Base-by-base conservation (phyloP, 306 rosid species). In the Prunus mongolica region DNA sequence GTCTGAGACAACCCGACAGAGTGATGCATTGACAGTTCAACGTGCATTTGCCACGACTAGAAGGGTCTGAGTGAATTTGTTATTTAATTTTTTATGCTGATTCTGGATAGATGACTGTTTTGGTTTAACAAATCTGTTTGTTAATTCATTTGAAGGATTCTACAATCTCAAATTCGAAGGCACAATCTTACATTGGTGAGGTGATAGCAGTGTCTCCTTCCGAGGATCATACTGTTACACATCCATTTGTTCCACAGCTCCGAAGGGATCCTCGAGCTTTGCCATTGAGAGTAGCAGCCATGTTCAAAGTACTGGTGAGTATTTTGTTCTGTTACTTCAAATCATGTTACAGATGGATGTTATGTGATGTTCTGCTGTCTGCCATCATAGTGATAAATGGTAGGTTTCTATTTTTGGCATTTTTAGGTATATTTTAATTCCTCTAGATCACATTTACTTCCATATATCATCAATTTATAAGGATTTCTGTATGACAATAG, bases 21-120 rank as follows among this genome's bases (percentile, higher is more conserved):
- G 82, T 87, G 97, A 95, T 86, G 99, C 97, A 84, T 76, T 88
- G 84, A 85, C 90, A 54, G 99, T 96, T 74, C 96, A 96, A 86
- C 92, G 79, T 79, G 99, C 98, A 67, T 96, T 96, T 84, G 46
- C 91, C 73, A 74, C 74, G 27, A 81, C 56, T 82, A 85, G 78
- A 70, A 89, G 81, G 98, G 99, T 96, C 72, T 76, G 27, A 50
- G 80, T 79, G 63, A 4, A 19, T 24, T 60, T 6, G 8, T 24
- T 55, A 18, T 0, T n/a, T 55, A n/a, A 19, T 65, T 69, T 57
- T 76, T 68, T 41, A 34, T 65, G 71, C 41, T 81, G 67, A n/a
- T 28, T 71, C 54, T 49, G 41, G 80, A 46, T 75, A 62, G 38
- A 34, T 24, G n/a, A 12, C 22, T 56, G 30, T 8, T 45, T 46